phyloP scores from a whole-genome alignment of 176 grass and related monocot genomes.

The Aegilops bicornis region DNA sequence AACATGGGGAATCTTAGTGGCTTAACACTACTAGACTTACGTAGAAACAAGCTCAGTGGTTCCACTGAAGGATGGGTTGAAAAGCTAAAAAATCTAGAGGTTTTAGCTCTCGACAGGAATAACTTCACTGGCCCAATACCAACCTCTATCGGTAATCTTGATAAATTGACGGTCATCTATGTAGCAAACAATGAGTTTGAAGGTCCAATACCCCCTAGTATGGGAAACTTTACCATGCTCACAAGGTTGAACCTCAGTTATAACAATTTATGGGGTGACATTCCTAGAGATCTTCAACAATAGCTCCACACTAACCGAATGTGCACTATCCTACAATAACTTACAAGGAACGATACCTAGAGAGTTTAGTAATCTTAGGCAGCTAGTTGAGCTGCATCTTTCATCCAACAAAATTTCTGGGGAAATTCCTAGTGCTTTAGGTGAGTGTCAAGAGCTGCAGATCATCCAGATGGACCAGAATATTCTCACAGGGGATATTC shows the following conservation, averaged over 20 bases:
- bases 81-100: background rate
- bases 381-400: background rate
- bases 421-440: background rate
- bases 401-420: constrained; percentile 30
- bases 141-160: constrained; percentile 21
- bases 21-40: fast-evolving
- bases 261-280: constrained; percentile 30
- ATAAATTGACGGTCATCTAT: background rate
- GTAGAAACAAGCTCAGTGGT: background rate
- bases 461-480: background rate
- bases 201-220: constrained; percentile 11
- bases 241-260: constrained; percentile 26
- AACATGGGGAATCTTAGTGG: background rate
- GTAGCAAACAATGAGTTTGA: constrained; percentile 20
- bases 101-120: background rate
- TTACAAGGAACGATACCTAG: constrained; percentile 22
- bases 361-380: constrained; percentile 11
- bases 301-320: background rate
- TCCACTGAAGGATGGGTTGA: background rate
- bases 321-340: background rate
- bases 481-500: background rate
- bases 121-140: background rate
- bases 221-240: background rate
- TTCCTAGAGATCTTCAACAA: background rate
- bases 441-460: background rate